A percentile compares a stretch with the other conserved stretches of the same genome.
Evolutionary conservation across 306 rosid species (phyloP).

Genomic region (Malus sieversii): DNA sequence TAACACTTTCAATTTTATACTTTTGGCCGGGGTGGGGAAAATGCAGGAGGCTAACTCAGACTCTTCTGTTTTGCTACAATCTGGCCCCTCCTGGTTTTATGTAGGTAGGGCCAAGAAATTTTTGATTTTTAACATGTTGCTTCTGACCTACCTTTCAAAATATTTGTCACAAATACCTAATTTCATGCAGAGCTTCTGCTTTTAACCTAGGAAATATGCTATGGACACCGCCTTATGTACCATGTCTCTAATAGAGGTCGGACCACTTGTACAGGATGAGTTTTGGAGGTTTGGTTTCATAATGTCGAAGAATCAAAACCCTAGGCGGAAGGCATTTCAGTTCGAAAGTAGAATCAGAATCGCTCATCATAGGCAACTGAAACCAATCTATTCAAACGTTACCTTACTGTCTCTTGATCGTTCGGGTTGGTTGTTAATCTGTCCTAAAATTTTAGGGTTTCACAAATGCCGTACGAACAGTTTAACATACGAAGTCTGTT

Average conservation of each 20-base stretch:
- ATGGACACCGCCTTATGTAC: too few species aligned
- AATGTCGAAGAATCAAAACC: too few species aligned
- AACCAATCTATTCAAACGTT: background rate
- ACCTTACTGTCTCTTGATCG: background rate
- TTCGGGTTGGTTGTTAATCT: background rate
- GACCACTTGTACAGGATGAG: too few species aligned
- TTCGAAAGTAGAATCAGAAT: background rate
- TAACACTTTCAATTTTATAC: constrained; percentile 5
- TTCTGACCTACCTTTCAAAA: background rate
- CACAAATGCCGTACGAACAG: background rate
- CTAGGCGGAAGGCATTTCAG: too few species aligned
- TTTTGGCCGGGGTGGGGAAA: background rate
- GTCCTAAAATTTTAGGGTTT: background rate
- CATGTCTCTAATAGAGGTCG: too few species aligned
- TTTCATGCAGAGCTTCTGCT: background rate
- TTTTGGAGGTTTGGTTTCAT: too few species aligned
- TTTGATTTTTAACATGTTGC: background rate
- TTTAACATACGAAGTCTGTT: background rate
- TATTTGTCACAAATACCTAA: background rate
- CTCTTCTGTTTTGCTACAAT: background rate
- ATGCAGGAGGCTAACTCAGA: background rate
- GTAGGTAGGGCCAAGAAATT: constrained; percentile 10
- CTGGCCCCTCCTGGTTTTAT: constrained; percentile 15
- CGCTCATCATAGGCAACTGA: background rate
- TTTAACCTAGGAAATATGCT: too few species aligned